These are phyloP conservation scores for Logfia minima DNA, from an alignment of 129 eudicot species.

Conservation along the genomic window DNA sequence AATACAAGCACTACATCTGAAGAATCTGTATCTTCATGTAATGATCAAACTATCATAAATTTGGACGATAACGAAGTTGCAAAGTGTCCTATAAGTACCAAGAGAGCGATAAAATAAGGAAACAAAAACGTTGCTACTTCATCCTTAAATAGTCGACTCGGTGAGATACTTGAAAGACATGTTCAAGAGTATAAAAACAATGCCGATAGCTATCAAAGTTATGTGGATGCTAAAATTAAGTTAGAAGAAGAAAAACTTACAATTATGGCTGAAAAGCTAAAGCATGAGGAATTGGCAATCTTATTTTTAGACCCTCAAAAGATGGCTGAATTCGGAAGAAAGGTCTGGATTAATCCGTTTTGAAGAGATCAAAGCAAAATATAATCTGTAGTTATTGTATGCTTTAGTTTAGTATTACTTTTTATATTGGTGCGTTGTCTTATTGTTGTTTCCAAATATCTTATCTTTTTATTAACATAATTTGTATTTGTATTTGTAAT, in stretches of 20 bases:
- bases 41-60: neutral
- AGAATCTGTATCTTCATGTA: neutral
- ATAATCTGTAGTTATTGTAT: neutral
- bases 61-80: neutral
- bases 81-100: neutral
- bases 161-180: neutral
- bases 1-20: neutral
- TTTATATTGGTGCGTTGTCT: too few species aligned
- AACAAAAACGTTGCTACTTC: neutral
- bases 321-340: neutral
- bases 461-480: too few species aligned
- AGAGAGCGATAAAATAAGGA: neutral
- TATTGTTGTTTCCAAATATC: too few species aligned
- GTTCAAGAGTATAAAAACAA: neutral
- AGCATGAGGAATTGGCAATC: neutral
- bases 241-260: neutral
- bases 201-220: neutral
- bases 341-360: neutral
- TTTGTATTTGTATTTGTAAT: too few species aligned
- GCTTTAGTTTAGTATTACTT: too few species aligned
- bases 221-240: neutral
- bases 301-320: neutral
- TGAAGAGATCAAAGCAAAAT: constrained; percentile 1
- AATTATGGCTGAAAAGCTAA: neutral
- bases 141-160: neutral